Evolutionary conservation across 805 yeast genomes (phyloP).

Genomic region (Myxozyma udenii): DNA sequence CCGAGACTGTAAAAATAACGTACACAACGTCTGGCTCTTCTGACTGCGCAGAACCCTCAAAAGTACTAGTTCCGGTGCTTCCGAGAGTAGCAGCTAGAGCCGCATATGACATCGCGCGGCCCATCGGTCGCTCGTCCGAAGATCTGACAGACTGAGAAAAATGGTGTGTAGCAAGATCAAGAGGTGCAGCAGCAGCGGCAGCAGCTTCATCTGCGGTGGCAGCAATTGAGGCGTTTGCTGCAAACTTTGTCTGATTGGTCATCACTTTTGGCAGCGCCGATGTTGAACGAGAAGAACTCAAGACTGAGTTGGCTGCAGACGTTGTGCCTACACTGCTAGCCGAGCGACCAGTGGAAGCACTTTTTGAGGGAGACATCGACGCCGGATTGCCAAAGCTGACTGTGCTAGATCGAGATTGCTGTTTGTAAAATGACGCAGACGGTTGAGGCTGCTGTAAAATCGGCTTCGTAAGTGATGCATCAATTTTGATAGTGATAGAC

Average conservation of each 20-base stretch:
- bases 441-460: conserved; percentile 12
- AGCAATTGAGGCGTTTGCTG: background rate
- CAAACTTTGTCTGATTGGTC: background rate
- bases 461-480: conserved; percentile 22
- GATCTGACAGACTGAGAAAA: background rate
- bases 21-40: conserved; percentile 9
- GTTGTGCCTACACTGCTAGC: background rate
- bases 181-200: background rate
- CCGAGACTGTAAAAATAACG: conserved; percentile 63
- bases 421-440: conserved; percentile 15
- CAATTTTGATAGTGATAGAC: conserved; percentile 41
- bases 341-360: background rate
- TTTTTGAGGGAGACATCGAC: conserved; percentile 8
- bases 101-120: conserved; percentile 16
- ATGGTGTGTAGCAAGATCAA: background rate
- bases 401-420: background rate
- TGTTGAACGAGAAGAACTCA: background rate
- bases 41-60: background rate
- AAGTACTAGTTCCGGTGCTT: background rate
- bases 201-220: background rate
- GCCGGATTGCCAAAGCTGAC: background rate
- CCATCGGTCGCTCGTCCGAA: background rate
- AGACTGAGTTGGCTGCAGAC: background rate
- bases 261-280: background rate
- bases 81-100: conserved; percentile 23